Percentiles rank a stretch among this genome's conserved stretches.
These are phyloP conservation scores for Pleoardoris graminearum DNA, from an alignment of 2,329 filamentous ascomycete genomes.

Conservation along the genomic window DNA sequence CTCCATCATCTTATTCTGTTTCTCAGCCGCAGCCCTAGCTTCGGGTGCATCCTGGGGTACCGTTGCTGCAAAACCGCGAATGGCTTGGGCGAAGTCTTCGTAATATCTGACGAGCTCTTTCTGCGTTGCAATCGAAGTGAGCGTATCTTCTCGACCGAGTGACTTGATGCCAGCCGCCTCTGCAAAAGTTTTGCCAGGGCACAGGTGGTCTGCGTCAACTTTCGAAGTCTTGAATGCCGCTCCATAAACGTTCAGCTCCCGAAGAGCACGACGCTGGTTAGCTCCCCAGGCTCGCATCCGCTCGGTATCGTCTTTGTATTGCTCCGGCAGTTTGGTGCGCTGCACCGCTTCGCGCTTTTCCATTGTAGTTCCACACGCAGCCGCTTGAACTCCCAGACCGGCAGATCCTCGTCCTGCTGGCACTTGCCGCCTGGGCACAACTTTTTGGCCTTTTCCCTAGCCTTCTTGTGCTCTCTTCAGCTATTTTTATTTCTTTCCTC, in stretches of 20 bases:
- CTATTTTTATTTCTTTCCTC: not conserved
- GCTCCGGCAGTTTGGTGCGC: not conserved
- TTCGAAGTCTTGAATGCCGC: not conserved
- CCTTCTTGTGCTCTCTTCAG: not conserved
- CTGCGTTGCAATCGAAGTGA: not conserved
- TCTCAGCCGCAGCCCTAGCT: not conserved
- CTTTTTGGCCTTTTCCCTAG: not conserved
- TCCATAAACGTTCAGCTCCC: not conserved
- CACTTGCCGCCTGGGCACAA: slow-evolving; percentile 9
- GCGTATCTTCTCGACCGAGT: slow-evolving; percentile 1
- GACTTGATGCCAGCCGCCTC: slow-evolving; percentile 2
- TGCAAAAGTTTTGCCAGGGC: slow-evolving; percentile 3
- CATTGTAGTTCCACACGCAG: slow-evolving; percentile 2
- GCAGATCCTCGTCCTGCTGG: slow-evolving; percentile 4
- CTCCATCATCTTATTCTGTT: not conserved
- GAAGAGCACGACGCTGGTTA: not conserved
- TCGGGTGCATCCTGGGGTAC: not conserved
- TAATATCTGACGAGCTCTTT: not conserved
- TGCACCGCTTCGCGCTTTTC: not conserved
- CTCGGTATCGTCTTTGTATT: not conserved
- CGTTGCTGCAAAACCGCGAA: not conserved
- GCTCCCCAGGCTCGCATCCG: not conserved
- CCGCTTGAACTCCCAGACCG: slow-evolving; percentile 7
- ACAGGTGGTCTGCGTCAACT: slow-evolving; percentile 1
- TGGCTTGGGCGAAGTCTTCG: not conserved